Conservation (phyloP, 345 rosid species). For the Sapria himalayana region DNA sequence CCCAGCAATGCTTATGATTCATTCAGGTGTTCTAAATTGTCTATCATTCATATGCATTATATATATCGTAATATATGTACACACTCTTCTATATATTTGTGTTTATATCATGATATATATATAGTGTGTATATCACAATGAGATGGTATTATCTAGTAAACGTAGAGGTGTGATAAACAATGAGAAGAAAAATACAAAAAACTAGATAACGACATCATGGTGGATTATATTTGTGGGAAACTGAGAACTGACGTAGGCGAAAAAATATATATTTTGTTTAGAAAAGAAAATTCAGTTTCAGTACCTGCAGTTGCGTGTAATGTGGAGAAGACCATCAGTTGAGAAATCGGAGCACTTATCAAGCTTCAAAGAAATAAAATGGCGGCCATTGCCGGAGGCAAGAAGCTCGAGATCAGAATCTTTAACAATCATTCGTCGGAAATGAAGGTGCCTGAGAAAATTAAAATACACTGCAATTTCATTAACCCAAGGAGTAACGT, state of each 20-base stretch:
- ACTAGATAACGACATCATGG: no score
- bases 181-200: no score
- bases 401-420: slow-evolving; percentile 63
- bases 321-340: slow-evolving; percentile 58
- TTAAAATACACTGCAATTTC: slow-evolving; percentile 29
- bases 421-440: slow-evolving; percentile 59
- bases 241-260: neutral
- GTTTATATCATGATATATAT: no score
- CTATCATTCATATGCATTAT: no score
- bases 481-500: slow-evolving; percentile 48
- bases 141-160: no score
- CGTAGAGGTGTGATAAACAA: no score
- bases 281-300: neutral
- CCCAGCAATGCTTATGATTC: no score
- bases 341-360: slow-evolving; percentile 84
- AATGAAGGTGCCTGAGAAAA: slow-evolving; percentile 50
- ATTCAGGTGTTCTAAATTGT: no score
- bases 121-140: no score
- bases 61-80: no score
- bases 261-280: neutral
- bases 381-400: slow-evolving; percentile 22
- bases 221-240: no score
- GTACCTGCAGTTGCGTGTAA: slow-evolving; percentile 60
- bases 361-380: slow-evolving; percentile 40
- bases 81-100: no score